These are phyloP conservation scores for bread wheat (Triticum aestivum) DNA, from an alignment of 176 grass and related monocot genomes.

Conservation along the genomic window DNA sequence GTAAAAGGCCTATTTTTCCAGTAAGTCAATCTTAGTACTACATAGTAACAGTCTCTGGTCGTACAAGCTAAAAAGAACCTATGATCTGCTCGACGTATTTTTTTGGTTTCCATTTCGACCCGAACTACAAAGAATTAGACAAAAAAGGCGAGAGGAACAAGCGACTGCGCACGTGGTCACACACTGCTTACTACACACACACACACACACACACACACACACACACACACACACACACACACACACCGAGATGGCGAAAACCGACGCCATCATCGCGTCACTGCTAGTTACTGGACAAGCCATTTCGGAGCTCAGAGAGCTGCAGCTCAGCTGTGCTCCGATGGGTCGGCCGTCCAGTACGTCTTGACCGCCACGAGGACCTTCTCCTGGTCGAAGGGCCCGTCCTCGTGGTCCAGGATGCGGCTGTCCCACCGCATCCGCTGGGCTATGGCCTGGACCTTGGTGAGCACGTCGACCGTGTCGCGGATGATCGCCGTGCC, in stretches of 20 bases:
- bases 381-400: conserved; percentile 85
- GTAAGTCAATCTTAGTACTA: conserved; percentile 25
- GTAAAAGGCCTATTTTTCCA: conserved; percentile 34
- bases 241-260: conserved; percentile 25
- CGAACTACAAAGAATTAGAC: conserved; percentile 31
- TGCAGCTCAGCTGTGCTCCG: conserved; percentile 1
- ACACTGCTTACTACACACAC: not conserved
- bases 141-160: conserved; percentile 9
- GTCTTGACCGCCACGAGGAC: conserved; percentile 81
- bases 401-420: conserved; percentile 86
- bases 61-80: conserved; percentile 39
- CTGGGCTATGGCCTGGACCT: conserved; percentile 66
- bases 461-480: conserved; percentile 80
- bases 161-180: too few species aligned
- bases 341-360: conserved; percentile 72
- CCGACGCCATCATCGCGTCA: not conserved
- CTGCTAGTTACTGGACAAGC: not conserved
- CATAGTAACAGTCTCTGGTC: not conserved
- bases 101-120: not conserved
- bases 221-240: not conserved
- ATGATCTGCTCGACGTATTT: conserved; percentile 11
- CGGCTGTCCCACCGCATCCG: conserved; percentile 89
- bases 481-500: conserved; percentile 88
- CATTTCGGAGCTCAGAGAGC: not conserved
- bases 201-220: not conserved